phyloP scores from a whole-genome alignment of 495 filamentous ascomycete species.

The Penicillium canescens region DNA sequence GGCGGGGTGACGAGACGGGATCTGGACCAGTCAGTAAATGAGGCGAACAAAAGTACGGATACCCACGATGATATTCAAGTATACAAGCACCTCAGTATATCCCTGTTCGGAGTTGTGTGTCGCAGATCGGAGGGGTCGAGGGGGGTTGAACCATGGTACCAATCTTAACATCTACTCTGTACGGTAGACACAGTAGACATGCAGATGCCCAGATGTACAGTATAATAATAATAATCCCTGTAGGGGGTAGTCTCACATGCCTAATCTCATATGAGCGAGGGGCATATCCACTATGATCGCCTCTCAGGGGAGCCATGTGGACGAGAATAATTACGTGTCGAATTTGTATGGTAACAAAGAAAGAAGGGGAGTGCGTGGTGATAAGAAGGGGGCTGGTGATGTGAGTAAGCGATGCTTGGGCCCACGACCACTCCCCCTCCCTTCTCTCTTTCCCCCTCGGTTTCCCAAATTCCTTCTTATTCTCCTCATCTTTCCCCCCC shows the following conservation, averaged over 20 bases:
- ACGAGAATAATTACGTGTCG: constrained; percentile 25
- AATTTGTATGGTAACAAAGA: constrained; percentile 18
- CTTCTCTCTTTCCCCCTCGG: constrained; percentile 28
- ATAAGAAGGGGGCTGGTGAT: constrained; percentile 8
- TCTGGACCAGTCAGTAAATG: constrained; percentile 18
- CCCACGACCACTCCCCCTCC: constrained; percentile 35
- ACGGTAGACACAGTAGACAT: too few species aligned
- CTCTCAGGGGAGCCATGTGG: constrained; percentile 15
- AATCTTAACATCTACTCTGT: too few species aligned
- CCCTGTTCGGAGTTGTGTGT: too few species aligned
- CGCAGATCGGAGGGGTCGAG: constrained; percentile 5
- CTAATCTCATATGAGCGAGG: too few species aligned
- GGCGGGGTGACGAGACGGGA: constrained; percentile 18
- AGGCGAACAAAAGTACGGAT: constrained; percentile 12
- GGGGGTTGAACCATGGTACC: background rate
- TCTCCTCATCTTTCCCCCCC: constrained; percentile 33
- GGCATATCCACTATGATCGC: too few species aligned
- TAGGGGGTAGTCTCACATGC: too few species aligned
- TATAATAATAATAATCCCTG: too few species aligned
- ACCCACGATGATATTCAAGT: too few species aligned
- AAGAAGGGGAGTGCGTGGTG: constrained; percentile 30
- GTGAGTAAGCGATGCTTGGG: constrained; percentile 28
- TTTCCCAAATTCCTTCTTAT: constrained; percentile 32
- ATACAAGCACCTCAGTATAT: too few species aligned
- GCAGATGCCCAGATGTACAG: too few species aligned